phyloP scores from a whole-genome alignment of 306 rosid genomes.

The Comarum palustre region DNA sequence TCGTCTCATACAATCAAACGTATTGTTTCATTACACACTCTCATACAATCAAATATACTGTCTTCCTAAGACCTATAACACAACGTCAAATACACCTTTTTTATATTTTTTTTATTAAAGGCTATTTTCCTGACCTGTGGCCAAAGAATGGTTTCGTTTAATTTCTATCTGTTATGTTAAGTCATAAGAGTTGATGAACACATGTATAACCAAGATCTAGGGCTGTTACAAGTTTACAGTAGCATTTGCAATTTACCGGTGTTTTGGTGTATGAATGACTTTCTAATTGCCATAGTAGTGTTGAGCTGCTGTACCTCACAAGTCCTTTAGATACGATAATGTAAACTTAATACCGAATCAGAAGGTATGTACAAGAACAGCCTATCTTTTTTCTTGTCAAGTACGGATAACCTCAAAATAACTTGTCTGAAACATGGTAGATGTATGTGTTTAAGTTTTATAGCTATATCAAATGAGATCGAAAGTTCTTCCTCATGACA shows the following conservation, averaged over 20 bases:
- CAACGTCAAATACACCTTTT: neutral
- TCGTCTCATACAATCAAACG: neutral
- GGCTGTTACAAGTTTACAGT: conserved; percentile 7
- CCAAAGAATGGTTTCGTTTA: neutral
- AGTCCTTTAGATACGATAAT: neutral
- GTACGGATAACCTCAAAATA: neutral
- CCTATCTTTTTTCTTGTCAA: neutral
- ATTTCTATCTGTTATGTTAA: neutral
- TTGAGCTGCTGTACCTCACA: neutral
- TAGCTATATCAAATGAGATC: neutral
- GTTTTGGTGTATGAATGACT: neutral
- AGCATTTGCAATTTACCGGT: neutral
- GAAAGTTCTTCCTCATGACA: neutral
- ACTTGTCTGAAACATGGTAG: neutral
- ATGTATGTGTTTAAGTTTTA: neutral
- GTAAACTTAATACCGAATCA: neutral
- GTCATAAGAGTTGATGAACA: neutral
- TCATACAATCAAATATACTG: neutral
- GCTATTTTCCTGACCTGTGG: neutral
- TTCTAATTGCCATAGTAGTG: neutral
- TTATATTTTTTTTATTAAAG: neutral
- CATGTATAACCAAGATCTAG: neutral
- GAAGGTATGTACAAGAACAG: neutral
- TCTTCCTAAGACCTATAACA: neutral
- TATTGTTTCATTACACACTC: neutral